Evolutionary conservation across 345 rosid species (phyloP), one percentile per base, ranked within the genome.

Genomic region (Erucastrum elatum): DNA sequence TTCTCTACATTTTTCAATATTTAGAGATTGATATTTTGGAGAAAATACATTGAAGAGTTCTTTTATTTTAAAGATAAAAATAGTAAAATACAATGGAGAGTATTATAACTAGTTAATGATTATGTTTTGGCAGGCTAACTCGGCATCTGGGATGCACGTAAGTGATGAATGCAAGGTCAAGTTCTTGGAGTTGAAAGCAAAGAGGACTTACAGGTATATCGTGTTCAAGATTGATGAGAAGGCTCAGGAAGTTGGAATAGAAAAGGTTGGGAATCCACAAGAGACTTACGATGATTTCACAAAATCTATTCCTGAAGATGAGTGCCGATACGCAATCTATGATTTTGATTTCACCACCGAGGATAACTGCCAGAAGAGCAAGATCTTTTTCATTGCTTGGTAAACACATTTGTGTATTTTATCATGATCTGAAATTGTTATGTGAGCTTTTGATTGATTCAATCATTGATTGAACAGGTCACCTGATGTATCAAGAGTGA

Each of bases 351-450:
- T 89, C 84, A 90, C 86, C 1, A 90, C 94, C 0, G 65, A 80
- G n/a, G 97, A 91, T 75, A 88, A 90, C 16, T 86, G 88, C 65
- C 90, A 89, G 79, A 91, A 91, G 79, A 89, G 94, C 90, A 91
- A 89, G 85, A 89, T 88, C 64, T 84, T 90, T 84, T 91, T 91
- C 87, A 74, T 91, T 31, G 87, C 97, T 1, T 90, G 92, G 97
- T 88, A 83, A 29, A 66, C 73, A 39, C 27, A 53, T 16, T 34
- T 34, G 10, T 33, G 55, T 70, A 49, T 4, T 1, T 3, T 1
- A 21, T 29, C 9, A 11, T 64, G 4, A 66, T 64, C 21, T 56
- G 26, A 49, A 31, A 51, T 5, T 9, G 12, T 5, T 33, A 25
- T 68, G 26, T 5, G 13, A 26, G 35, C 16, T 11, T 30, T 67